A percentile compares a stretch with the other conserved stretches of the same genome.
Conservation (phyloP, 2,329 filamentous ascomycete species). For the Scedosporium apiospermum region DNA sequence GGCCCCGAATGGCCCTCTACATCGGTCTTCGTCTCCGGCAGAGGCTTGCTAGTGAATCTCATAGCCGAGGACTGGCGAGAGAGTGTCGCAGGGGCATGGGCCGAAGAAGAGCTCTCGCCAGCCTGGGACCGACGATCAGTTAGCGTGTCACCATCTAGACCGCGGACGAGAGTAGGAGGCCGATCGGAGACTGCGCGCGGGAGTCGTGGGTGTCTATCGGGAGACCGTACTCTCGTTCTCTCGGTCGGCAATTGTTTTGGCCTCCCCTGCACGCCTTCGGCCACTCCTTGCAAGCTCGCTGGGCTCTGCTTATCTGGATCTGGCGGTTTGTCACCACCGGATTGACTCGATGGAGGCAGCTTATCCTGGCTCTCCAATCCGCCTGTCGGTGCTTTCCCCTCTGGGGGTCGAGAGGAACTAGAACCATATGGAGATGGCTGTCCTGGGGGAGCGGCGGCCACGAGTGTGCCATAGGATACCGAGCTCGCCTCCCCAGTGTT, state of each 20-base stretch:
- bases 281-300: neutral
- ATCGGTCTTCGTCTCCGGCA: slow-evolving; percentile 60
- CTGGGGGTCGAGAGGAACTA: no score
- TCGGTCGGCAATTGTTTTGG: neutral
- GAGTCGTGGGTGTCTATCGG: neutral
- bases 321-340: neutral
- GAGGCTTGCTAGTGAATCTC: slow-evolving; percentile 63
- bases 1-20: slow-evolving; percentile 51
- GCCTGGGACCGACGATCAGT: neutral
- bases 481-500: neutral
- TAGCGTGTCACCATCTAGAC: neutral
- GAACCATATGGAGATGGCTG: no score
- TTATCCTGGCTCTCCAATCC: no score
- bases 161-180: neutral
- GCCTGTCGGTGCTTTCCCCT: no score
- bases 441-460: no score
- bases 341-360: no score
- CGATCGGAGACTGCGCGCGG: neutral
- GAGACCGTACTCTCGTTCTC: neutral
- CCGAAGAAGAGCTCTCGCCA: neutral
- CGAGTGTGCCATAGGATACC: neutral
- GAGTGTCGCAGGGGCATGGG: slow-evolving; percentile 32
- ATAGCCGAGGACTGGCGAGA: slow-evolving; percentile 43
- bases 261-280: neutral
- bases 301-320: neutral